Percentiles rank a stretch among this genome's conserved stretches.
These are phyloP conservation scores for Fusarium pseudoanthophilum DNA, from an alignment of 2,329 filamentous ascomycete species.

Conservation along the genomic window DNA sequence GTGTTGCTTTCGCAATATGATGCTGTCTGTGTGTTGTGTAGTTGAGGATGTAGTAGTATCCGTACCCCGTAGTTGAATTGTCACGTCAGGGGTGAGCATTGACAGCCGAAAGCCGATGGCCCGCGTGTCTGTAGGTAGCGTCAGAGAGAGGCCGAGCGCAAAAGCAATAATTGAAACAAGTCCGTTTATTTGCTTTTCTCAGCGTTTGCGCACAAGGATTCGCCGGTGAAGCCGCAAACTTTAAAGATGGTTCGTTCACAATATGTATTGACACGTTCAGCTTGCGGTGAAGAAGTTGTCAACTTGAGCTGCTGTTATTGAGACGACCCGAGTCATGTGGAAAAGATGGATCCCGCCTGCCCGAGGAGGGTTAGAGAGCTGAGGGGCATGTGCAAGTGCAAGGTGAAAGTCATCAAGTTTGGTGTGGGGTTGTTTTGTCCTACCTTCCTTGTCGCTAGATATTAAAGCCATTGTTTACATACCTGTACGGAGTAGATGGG, in stretches of 20 bases:
- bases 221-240: background rate
- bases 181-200: background rate
- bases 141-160: background rate
- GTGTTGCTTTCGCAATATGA: background rate
- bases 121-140: background rate
- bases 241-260: background rate
- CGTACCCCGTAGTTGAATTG: conserved; percentile 2
- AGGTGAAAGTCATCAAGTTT: background rate
- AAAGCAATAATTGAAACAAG: background rate
- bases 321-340: conserved; percentile 9
- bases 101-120: background rate
- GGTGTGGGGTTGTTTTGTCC: background rate
- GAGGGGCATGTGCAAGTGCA: background rate
- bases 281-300: conserved; percentile 14
- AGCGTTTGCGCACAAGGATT: background rate
- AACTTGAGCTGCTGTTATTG: background rate
- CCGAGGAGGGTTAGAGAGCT: conserved; percentile 7
- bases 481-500: too few species aligned
- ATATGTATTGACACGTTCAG: background rate
- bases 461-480: background rate
- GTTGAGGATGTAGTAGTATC: conserved; percentile 16
- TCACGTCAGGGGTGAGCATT: conserved; percentile 3
- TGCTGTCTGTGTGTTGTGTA: background rate
- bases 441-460: background rate
- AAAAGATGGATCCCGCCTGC: conserved; percentile 10